Evolutionary conservation across 257 asterid genomes (phyloP).

Genomic region (Paraleonurus japonicus): DNA sequence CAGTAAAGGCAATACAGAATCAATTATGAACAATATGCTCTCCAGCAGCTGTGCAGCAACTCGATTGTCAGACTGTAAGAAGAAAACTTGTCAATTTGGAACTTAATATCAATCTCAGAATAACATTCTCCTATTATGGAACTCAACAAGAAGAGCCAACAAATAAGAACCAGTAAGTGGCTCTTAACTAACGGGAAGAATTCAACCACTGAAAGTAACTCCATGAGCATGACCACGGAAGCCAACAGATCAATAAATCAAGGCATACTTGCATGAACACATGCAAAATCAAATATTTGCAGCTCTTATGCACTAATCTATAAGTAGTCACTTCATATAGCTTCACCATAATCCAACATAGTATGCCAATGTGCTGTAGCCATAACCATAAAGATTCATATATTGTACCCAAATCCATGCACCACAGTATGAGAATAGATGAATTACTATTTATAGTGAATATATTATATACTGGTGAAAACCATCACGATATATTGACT

Average conservation of each 20-base stretch:
- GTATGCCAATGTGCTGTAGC: background rate
- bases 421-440: background rate
- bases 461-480: background rate
- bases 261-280: background rate
- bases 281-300: slow-evolving; percentile 12
- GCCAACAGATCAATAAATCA: background rate
- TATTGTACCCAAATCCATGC: slow-evolving; percentile 1
- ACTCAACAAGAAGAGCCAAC: slow-evolving; percentile 21
- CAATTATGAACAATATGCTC: slow-evolving; percentile 87
- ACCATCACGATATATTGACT: background rate
- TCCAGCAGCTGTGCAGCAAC: slow-evolving; percentile 89
- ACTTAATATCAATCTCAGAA: slow-evolving; percentile 12
- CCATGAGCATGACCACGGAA: slow-evolving; percentile 11
- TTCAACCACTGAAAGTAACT: background rate
- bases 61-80: slow-evolving; percentile 77
- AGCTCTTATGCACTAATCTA: slow-evolving; percentile 4
- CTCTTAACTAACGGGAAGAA: slow-evolving; percentile 10
- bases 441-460: slow-evolving; percentile 1
- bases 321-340: background rate
- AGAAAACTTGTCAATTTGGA: slow-evolving; percentile 19
- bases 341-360: slow-evolving; percentile 10
- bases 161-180: slow-evolving; percentile 13
- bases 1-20: slow-evolving; percentile 86
- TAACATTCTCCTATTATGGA: slow-evolving; percentile 13
- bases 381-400: background rate